Percentiles rank a stretch among this genome's conserved stretches.
Conservation (phyloP, 768 basidiomycete species). For the Vararia minispora region DNA sequence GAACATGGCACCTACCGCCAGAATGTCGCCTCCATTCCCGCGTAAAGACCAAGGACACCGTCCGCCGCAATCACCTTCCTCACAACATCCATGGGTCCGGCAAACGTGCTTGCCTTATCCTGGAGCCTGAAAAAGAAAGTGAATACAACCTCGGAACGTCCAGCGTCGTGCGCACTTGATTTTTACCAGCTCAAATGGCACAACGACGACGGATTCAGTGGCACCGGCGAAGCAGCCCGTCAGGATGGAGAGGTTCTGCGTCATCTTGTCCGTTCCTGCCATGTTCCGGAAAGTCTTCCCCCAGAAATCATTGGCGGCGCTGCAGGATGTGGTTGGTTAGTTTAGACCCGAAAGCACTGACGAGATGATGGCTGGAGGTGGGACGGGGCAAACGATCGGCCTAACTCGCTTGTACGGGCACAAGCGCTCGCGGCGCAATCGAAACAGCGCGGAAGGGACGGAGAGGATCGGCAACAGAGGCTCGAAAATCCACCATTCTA, state of each 20-base stretch:
- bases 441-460: too few relatives aligned
- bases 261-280: slow-evolving; percentile 76
- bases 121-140: slow-evolving; percentile 46
- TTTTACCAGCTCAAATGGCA: slow-evolving; percentile 94
- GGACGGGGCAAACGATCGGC: too few relatives aligned
- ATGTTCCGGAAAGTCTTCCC: slow-evolving; percentile 61
- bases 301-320: slow-evolving; percentile 93
- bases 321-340: too few relatives aligned
- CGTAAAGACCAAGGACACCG: slow-evolving; percentile 78
- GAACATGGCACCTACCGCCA: slow-evolving; percentile 60
- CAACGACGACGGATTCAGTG: slow-evolving; percentile 90
- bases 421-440: too few relatives aligned
- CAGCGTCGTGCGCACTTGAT: slow-evolving; percentile 43
- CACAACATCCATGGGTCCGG: slow-evolving; percentile 87
- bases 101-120: slow-evolving; percentile 84
- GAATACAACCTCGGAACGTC: background rate
- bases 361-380: too few relatives aligned
- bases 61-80: slow-evolving; percentile 66
- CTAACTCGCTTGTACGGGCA: too few relatives aligned
- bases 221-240: slow-evolving; percentile 95
- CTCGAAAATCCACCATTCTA: too few relatives aligned
- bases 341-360: too few relatives aligned
- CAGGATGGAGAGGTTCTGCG: slow-evolving; percentile 71
- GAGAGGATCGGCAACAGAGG: too few relatives aligned
- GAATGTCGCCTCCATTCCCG: slow-evolving; percentile 95